A percentile compares a stretch with the other conserved stretches of the same genome.
phyloP scores from a whole-genome alignment of 1,284 basidiomycete genomes.

The Tilletia walkeri region DNA sequence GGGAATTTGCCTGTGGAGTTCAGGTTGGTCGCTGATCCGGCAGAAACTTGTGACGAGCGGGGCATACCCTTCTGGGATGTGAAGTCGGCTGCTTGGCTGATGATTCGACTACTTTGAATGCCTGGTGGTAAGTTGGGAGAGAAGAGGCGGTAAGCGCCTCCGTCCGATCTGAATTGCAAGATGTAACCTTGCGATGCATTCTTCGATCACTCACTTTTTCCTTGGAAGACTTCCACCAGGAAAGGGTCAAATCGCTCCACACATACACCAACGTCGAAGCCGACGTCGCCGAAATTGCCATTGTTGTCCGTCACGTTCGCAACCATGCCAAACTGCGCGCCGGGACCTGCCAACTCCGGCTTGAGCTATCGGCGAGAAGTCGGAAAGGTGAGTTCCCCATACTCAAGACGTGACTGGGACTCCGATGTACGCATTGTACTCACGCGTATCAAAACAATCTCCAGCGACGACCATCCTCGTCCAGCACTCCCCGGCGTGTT shows the following conservation, averaged over 20 bases:
- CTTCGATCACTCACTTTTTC: neutral
- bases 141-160: neutral
- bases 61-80: neutral
- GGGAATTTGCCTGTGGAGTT: neutral
- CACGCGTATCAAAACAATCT: slow-evolving; percentile 5
- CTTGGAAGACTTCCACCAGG: slow-evolving; percentile 3
- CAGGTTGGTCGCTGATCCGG: neutral
- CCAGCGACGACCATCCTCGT: neutral
- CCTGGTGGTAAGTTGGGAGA: neutral
- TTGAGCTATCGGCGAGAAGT: neutral
- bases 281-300: neutral
- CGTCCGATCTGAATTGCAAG: neutral
- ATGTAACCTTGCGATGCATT: neutral
- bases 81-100: slow-evolving; percentile 4
- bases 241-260: slow-evolving; percentile 11
- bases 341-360: neutral
- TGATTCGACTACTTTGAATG: neutral
- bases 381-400: no score
- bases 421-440: neutral
- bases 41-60: neutral
- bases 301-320: slow-evolving; percentile 10
- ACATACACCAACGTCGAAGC: slow-evolving; percentile 2
- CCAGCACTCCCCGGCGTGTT: neutral
- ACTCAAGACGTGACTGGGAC: neutral
- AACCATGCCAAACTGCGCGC: neutral